phyloP scores from a whole-genome alignment of 129 eudicot species.

The Kitagawia praeruptora region DNA sequence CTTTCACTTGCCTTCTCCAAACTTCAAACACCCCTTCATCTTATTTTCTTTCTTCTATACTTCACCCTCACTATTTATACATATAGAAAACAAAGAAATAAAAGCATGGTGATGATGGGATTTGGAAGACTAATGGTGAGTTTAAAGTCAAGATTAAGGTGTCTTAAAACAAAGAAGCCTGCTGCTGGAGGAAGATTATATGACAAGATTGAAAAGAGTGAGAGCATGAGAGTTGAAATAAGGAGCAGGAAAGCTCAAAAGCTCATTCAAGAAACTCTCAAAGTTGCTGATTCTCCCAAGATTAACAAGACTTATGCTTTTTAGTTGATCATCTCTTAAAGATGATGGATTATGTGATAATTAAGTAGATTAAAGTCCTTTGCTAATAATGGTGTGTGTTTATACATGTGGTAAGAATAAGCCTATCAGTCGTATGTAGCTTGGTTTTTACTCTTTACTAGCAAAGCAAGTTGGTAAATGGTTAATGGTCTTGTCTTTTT shows the following conservation, averaged over 20 bases:
- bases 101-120: conserved; percentile 2
- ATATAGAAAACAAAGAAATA: not conserved
- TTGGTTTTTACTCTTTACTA: not conserved
- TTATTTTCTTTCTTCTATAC: not conserved
- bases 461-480: not conserved
- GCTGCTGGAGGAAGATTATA: not conserved
- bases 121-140: conserved; percentile 12
- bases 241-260: conserved; percentile 27
- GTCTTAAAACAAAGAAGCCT: conserved; percentile 14
- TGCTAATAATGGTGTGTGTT: not conserved
- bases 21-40: conserved; percentile 1
- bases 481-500: not conserved
- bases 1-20: conserved; percentile 4
- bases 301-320: conserved; percentile 11
- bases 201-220: conserved; percentile 37
- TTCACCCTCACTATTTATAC: not conserved
- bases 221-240: conserved; percentile 34
- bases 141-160: conserved; percentile 12
- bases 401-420: not conserved
- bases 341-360: not conserved
- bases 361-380: not conserved
- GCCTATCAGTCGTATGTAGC: not conserved
- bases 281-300: conserved; percentile 26
- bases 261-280: conserved; percentile 25
- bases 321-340: not conserved